phyloP scores from a whole-genome alignment of 2,329 filamentous ascomycete genomes.

The Verticillium isaacii region DNA sequence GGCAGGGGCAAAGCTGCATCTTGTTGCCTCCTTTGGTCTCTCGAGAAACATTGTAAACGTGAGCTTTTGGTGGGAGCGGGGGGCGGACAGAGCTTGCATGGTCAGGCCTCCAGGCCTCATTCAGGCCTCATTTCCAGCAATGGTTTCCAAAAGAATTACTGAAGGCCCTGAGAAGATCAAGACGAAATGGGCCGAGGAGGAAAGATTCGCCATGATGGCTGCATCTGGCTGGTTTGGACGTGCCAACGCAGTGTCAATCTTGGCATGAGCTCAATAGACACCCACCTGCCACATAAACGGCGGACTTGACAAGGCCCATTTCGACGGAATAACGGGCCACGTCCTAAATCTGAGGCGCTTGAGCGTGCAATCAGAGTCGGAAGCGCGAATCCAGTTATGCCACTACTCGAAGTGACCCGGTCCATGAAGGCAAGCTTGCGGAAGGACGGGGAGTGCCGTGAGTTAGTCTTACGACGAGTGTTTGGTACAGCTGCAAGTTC shows the following conservation, averaged over 20 bases:
- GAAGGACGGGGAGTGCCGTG: not conserved
- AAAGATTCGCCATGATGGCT: too few species aligned
- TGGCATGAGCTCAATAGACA: not conserved
- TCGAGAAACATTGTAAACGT: too few species aligned
- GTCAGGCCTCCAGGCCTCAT: too few species aligned
- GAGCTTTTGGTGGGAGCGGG: too few species aligned
- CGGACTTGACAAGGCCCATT: not conserved
- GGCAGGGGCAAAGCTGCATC: not conserved
- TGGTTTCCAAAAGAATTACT: too few species aligned
- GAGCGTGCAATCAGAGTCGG: not conserved
- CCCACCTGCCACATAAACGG: not conserved
- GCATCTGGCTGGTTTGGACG: too few species aligned
- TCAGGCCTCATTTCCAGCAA: too few species aligned
- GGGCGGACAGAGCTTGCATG: not conserved
- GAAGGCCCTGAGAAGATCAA: too few species aligned
- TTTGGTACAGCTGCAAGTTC: not conserved
- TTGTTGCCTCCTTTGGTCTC: not conserved
- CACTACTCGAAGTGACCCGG: not conserved
- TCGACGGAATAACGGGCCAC: not conserved
- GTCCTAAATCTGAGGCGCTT: not conserved
- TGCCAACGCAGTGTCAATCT: too few species aligned
- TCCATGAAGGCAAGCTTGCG: not conserved
- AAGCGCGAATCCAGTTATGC: not conserved
- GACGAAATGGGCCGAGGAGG: too few species aligned
- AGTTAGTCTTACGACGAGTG: not conserved